Evolutionary conservation across 352 stramenopile genomes (phyloP), one percentile per base, ranked within the genome.

Genomic region (Aphanomyces astaci): DNA sequence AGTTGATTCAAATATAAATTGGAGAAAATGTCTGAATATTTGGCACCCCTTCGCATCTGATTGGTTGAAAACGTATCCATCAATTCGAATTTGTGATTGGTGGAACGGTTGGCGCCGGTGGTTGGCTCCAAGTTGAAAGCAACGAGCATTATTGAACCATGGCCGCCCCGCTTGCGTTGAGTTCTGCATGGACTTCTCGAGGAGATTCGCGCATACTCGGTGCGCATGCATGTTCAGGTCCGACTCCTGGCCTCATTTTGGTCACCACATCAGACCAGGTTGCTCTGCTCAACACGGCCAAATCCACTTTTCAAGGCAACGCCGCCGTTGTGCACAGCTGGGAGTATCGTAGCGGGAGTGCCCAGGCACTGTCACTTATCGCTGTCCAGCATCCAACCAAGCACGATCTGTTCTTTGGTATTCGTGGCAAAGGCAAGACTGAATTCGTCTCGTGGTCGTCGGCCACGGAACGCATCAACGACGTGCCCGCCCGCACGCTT

Each of bases 261-360:
- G 15, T 68, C 17, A 68, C 62, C 27, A 52, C 62, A 5, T 59
- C 62, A n/a, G 62, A 68, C 33, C 62, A 68, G 27, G 62, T 68
- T 11, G 40, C 59, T 4, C 62, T 51, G 39, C 9, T 43, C 43
- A 68, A 68, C 39, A 68, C 43, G 24, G 11, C 62, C 46, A 68
- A 60, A 28, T 48, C 22, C 28, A 28, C 60, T 9, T 43, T 43
- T 15, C 43, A 30, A 3, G 56, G 56, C 7, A 33, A 27, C 24
- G 62, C 62, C 15, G 7, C 49, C 1, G n/a, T 36, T 25, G 7
- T 68, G 33, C 62, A 68, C 28, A 68, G 62, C 45, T 68, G 62
- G 62, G 62, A 68, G n/a, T 68, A 59, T 33, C 62, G 62, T 33
- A 17, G 43, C 10, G 62, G 55, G 30, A 60, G 43, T 22, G 48